Percentiles rank a stretch among this genome's conserved stretches.
phyloP scores from a whole-genome alignment of 2,329 filamentous ascomycete genomes.

The Lachnellula arida region DNA sequence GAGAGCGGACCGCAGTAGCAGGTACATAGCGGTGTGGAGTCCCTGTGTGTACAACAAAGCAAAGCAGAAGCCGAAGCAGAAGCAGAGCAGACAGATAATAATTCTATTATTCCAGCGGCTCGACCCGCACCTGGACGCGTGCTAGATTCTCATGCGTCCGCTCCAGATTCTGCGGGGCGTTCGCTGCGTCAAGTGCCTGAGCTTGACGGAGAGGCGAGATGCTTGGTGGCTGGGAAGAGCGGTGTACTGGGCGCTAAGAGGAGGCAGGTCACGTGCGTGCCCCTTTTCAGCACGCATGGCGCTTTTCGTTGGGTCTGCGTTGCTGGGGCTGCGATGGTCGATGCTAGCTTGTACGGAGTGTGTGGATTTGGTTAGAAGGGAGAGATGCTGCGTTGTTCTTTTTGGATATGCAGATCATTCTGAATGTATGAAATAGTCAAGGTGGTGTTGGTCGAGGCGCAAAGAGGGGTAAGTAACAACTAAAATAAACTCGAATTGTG shows the following conservation, averaged over 20 bases:
- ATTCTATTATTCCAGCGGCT: constrained; percentile 15
- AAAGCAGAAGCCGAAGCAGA: neutral
- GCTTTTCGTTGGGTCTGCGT: neutral
- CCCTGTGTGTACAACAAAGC: constrained; percentile 21
- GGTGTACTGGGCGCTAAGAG: constrained; percentile 14
- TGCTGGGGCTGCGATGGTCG: neutral
- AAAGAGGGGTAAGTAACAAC: neutral
- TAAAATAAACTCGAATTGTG: neutral
- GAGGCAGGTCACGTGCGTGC: constrained; percentile 2
- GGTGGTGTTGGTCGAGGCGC: neutral
- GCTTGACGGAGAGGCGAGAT: neutral
- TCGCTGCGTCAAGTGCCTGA: constrained; percentile 11
- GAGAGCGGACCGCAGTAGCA: neutral
- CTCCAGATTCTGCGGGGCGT: constrained; percentile 8
- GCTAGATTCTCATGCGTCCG: constrained; percentile 20
- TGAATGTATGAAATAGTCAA: neutral
- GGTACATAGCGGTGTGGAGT: constrained; percentile 22
- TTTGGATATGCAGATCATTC: neutral
- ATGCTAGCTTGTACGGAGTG: neutral
- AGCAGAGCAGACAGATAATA: too few species aligned
- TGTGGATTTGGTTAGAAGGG: neutral
- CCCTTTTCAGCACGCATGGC: neutral
- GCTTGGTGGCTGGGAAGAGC: constrained; percentile 7
- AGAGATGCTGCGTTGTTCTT: neutral
- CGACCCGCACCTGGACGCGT: constrained; percentile 25